Evolutionary conservation across 2,329 filamentous ascomycete species (phyloP), one percentile per base, ranked within the genome.

Genomic region (Hymenoscyphus scutula): DNA sequence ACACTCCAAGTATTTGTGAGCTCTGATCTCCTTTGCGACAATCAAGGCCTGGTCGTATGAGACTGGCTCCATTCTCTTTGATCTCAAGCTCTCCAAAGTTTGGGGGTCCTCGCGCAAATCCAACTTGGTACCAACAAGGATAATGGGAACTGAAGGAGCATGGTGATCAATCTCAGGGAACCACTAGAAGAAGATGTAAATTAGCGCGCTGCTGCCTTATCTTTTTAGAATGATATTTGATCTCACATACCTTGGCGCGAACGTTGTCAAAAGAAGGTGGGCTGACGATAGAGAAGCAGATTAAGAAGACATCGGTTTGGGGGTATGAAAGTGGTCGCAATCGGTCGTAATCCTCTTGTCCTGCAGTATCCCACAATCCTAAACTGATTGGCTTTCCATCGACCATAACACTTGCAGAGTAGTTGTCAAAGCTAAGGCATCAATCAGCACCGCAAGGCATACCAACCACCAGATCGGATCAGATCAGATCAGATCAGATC

Each of bases 211-310:
- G 55, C n/a, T 29, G 3, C n/a, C 17, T 17, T 23, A 11, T 2
- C 17, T n/a, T 11, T 30, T 6, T 11, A 19, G 25, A 34, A 3
- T 29, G n/a, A 29, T 10, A 29, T 60, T 64, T 19, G 41, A 74
- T 82, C 69, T 19, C 38, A 74, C 82, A 69, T 82, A 97, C 93
- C 89, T 98, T 99, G 65, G 93, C 93, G 81, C 92, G 95, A 76
- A 99, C 94, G 86, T 99, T 99, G 80, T 98, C 95, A 75, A 97
- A 98, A 34, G 94, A 97, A 25, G 95, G 92, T 56, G 94, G 94
- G 86, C 91, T 96, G 79, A 97, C 93, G 75, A 98, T 96, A 69
- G 93, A 97, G 80, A 98, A 98, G 81, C 94, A 98, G 76, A 98
- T 97, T 69, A 98, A 83, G 79, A 98, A 98, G 56, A 98, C 95